Evolutionary conservation across 2,329 filamentous ascomycete genomes (phyloP), one percentile per base, ranked within the genome.

Genomic region (Penicillium sp.): DNA sequence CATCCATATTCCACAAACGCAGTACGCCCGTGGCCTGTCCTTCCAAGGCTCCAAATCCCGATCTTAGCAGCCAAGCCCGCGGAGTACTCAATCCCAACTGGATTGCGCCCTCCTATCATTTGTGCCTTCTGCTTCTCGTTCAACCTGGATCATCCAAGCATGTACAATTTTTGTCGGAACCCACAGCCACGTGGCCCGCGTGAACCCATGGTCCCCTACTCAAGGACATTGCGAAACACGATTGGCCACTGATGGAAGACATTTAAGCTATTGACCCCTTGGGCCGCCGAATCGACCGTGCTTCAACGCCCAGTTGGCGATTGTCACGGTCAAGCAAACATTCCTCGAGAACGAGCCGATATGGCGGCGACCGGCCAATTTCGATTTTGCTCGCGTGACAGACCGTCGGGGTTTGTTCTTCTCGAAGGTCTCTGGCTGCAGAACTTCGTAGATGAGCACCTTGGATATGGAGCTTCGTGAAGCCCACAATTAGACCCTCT

Each of bases 261-360:
- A 35, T 14, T 37, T 38, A 53, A 53, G 33, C 33, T 53, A 38
- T 38, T 38, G 35, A 37, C 22, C 33, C n/a, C 51, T 38, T 40
- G 35, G 51, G 28, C 37, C 33, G 40, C 35, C 51, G 25, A 26
- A 35, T 38, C 35, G 37, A 53, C 51, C 11, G 51, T 53, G 51
- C 51, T 37, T 26, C 35, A 26, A 48, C 14, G 45, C 35, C 11
- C 38, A 10, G 10, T 40, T 22, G 16, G 13, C 13, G 51, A 53
- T 53, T 22, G 35, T 14, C 51, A n/a, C 49, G 4, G 26, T 22
- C 19, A 51, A 33, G 6, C 16, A 35, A 16, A 33, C 16, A 43
- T 19, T 14, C 6, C 28, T 4, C 49, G 6, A 52, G 49, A 26
- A 49, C n/a, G 48, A 33, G n/a, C 28, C 35, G 26, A n/a, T 11